Evolutionary conservation across 257 asterid species (phyloP), one percentile per base, ranked within the genome.

Genomic region (Gynochthodes officinalis): DNA sequence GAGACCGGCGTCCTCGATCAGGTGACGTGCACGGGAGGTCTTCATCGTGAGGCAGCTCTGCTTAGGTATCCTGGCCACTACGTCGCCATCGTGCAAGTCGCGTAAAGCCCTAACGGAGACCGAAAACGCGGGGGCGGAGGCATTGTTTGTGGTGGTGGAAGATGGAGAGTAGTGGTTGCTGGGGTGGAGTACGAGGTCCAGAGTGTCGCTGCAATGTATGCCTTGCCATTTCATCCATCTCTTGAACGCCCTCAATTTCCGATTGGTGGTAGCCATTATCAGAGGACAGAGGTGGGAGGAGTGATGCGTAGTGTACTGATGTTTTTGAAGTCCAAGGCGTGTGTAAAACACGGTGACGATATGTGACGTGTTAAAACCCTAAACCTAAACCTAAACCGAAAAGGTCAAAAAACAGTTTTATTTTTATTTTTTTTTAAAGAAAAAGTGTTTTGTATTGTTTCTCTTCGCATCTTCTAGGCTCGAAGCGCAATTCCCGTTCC

Each of bases 51-150:
- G 87, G 86, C 97, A 93, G 71, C 95, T 88, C 78, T 79, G 82
- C 81, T 93, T 93, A 19, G 98, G 98, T 72, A 93, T 93, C 63
- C 73, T 84, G 13, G 95, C 96, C 67, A 91, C 90, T 74, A 91
- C 85, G 78, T 93, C 96, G 25, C 91, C 96, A 46, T 81, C 96
- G 71, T 78, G 81, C 77, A 93, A 76, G 75, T 93, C 93, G 79
- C 83, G 74, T 61, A 84, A 30, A 1, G 95, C 86, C 77, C 78
- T 81, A 39, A 93, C 96, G 32, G 86, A 89, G 35, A 88, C 82
- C 1, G 87, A 79, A 9, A 75, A 71, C 8, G 84, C 58, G 30
- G 67, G 60, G 7, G 70, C 18, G 44, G 4, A 19, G 46, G 7
- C n/a, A n/a, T n/a, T n/a, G n/a, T n/a, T 19, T 21, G 50, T 7